Evolutionary conservation across 192 early-diverging fungal species (phyloP), one percentile per base, ranked within the genome.

Genomic region (Backusella westeae): DNA sequence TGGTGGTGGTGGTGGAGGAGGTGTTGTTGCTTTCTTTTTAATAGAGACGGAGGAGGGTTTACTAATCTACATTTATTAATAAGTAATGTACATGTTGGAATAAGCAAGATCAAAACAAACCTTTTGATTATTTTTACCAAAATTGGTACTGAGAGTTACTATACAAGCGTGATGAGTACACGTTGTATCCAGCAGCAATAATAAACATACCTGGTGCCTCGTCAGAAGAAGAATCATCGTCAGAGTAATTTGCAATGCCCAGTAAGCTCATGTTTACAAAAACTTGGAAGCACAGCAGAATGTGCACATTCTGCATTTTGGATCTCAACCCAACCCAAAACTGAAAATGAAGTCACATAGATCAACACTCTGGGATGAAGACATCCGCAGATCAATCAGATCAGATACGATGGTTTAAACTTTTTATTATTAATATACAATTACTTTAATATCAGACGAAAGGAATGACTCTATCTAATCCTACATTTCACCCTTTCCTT

Each of bases 201-300:
- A 34, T 0, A 35, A 36, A 19, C 6, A 14, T 34, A 73, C 72
- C 72, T 73, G 46, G 72, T 29, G 29, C 46, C 56, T 76, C 75
- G 29, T 73, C 63, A 29, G 71, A 72, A 34, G 80, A 81, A 15
- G 52, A 59, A 17, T 81, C 80, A 39, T 80, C 78, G 67, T 75
- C 80, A 44, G 80, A 77, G 32, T 81, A 81, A 34, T 76, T 77
- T 6, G 77, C 80, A 10, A 81, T 68, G 23, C 76, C 73, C 34
- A 74, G 34, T 70, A 56, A 26, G 3, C 53, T 59, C 53, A 59
- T 59, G 7, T 53, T 7, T 8, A 56, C 15, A 56, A 21, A 19
- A 17, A 1, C 4, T 17, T 44, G 15, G 4, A 44, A 44, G 46
- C 6, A 1, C 19, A 49, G 17, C 4, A n/a, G 46, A 49, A 21